These are phyloP conservation scores for Puccinia novopanici DNA, from an alignment of 1,284 basidiomycete genomes.

Conservation along the genomic window DNA sequence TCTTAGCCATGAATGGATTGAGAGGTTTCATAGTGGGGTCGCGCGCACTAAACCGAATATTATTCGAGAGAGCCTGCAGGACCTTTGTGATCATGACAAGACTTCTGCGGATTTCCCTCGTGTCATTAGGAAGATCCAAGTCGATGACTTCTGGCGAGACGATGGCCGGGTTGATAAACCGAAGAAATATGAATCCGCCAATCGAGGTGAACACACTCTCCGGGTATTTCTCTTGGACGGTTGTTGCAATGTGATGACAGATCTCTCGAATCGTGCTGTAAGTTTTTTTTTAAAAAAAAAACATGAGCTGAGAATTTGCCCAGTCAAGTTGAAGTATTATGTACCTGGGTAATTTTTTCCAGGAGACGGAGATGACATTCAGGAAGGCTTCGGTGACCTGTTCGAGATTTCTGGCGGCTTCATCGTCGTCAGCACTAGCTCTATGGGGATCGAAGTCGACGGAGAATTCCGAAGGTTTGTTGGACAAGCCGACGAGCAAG, in stretches of 20 bases:
- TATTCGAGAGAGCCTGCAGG: conserved; percentile 87
- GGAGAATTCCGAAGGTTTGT: conserved; percentile 71
- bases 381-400: conserved; percentile 75
- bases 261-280: conserved; percentile 81
- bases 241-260: conserved; percentile 76
- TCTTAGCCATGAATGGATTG: conserved; percentile 74
- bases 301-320: background rate
- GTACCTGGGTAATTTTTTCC: conserved; percentile 72
- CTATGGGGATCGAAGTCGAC: conserved; percentile 73
- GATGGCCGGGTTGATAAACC: conserved; percentile 73
- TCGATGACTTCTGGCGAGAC: conserved; percentile 82
- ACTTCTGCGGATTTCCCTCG: conserved; percentile 69
- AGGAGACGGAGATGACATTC: conserved; percentile 72
- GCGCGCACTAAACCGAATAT: conserved; percentile 86
- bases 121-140: conserved; percentile 72
- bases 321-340: background rate
- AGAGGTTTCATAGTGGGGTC: conserved; percentile 74
- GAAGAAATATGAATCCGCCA: conserved; percentile 86
- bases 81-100: conserved; percentile 84
- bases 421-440: conserved; percentile 46
- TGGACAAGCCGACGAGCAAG: conserved; percentile 71
- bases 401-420: conserved; percentile 65
- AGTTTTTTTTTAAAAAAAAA: conserved; percentile 46
- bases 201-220: conserved; percentile 62
- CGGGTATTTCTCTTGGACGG: conserved; percentile 65